Percentiles rank a stretch among this genome's conserved stretches.
Evolutionary conservation across 192 early-diverging fungal genomes (phyloP).

Genomic region (Backusella mclennaniae): DNA sequence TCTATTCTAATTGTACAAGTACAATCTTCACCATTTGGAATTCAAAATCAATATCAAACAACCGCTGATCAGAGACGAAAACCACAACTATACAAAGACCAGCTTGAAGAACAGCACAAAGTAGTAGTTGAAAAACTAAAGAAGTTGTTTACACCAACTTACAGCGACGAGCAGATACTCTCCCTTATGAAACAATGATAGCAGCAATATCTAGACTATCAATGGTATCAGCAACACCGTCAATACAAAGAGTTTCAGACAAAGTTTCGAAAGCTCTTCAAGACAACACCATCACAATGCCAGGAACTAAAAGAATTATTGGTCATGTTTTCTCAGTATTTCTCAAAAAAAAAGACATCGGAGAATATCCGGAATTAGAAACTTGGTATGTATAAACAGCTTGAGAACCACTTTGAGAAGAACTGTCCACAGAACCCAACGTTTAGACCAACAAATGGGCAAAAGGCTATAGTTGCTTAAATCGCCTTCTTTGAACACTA

Average conservation of each 20-base stretch:
- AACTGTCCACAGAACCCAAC: background rate
- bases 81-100: background rate
- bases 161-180: background rate
- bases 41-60: background rate
- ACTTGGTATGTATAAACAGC: background rate
- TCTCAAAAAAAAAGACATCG: background rate
- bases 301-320: background rate
- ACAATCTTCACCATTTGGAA: background rate
- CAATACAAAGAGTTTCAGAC: background rate
- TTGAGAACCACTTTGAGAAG: background rate
- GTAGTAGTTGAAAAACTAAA: background rate
- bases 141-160: background rate
- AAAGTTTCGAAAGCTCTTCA: background rate
- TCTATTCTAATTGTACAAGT: background rate
- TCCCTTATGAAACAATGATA: background rate
- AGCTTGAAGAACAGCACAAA: background rate
- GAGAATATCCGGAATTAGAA: background rate
- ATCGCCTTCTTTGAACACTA: too few relatives aligned
- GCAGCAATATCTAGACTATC: background rate
- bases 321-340: background rate
- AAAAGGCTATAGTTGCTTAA: too few relatives aligned
- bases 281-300: background rate
- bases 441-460: background rate
- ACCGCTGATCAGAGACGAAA: background rate
- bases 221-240: background rate